Percentiles rank a stretch among this genome's conserved stretches.
These are phyloP conservation scores for Diutina ranongensis DNA, from an alignment of 1,139 yeast genomes.

Conservation along the genomic window DNA sequence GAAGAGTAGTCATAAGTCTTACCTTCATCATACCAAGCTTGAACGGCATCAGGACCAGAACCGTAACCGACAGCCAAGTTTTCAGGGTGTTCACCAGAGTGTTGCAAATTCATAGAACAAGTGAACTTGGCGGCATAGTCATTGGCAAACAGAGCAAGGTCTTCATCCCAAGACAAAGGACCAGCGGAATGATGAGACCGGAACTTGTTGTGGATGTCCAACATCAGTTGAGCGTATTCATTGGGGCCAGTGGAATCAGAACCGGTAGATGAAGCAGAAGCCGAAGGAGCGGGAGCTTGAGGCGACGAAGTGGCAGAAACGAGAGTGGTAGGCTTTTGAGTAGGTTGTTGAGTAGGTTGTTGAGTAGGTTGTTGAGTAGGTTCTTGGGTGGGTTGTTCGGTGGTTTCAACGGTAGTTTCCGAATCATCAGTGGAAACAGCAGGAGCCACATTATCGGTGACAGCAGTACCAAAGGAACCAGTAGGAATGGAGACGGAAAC, in stretches of 20 bases:
- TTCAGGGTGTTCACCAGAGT: conserved; percentile 76
- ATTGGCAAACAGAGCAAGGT: conserved; percentile 57
- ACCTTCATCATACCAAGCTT: conserved; percentile 80
- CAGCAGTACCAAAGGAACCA: background rate
- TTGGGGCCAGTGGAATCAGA: background rate
- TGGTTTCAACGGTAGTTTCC: background rate
- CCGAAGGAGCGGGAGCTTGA: background rate
- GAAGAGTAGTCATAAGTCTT: conserved; percentile 36
- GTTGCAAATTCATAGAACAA: conserved; percentile 52
- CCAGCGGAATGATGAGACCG: conserved; percentile 58
- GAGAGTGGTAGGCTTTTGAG: background rate
- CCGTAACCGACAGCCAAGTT: conserved; percentile 71
- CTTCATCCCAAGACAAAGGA: conserved; percentile 51
- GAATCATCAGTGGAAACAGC: background rate
- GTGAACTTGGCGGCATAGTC: conserved; percentile 55
- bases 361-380: background rate
- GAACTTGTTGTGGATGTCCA: conserved; percentile 54
- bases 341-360: background rate
- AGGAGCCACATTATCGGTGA: background rate
- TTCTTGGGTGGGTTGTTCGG: background rate
- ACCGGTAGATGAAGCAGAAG: background rate
- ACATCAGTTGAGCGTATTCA: conserved; percentile 27
- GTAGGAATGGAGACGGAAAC: background rate
- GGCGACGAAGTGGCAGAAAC: background rate
- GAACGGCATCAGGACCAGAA: conserved; percentile 38